Evolutionary conservation across 345 rosid genomes (phyloP).

Genomic region (Eutrema japonicum): DNA sequence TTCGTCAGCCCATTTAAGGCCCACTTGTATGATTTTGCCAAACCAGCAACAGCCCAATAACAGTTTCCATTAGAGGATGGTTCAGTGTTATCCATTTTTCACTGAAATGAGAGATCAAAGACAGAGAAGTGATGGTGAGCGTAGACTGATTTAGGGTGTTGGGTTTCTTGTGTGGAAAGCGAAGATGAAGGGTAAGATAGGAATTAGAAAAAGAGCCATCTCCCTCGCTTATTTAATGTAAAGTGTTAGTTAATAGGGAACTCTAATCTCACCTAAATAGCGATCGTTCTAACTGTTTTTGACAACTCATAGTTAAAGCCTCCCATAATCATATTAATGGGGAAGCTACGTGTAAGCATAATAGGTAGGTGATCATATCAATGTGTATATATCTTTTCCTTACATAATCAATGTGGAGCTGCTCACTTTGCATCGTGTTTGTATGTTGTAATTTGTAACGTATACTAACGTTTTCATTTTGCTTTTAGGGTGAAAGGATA

Average conservation of each 20-base stretch:
- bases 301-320: conserved; percentile 30
- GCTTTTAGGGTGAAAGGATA: neutral
- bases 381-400: neutral
- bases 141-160: conserved; percentile 1
- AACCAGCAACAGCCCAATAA: too few relatives aligned
- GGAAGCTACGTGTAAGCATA: neutral
- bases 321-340: conserved; percentile 7
- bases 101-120: neutral
- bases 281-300: conserved; percentile 32
- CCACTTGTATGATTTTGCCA: too few relatives aligned
- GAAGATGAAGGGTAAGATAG: neutral
- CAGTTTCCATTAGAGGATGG: conserved; percentile 12
- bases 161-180: conserved; percentile 25
- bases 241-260: neutral
- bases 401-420: conserved; percentile 16
- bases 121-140: neutral
- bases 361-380: conserved; percentile 18
- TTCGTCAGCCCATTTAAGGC: too few relatives aligned
- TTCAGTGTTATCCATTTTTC: conserved; percentile 26
- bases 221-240: conserved; percentile 31
- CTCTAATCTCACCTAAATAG: conserved; percentile 29
- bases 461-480: neutral
- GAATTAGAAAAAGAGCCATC: conserved; percentile 16
- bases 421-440: neutral
- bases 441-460: neutral